Percentiles rank a stretch among this genome's conserved stretches.
Evolutionary conservation across 495 filamentous ascomycete genomes (phyloP).

Genomic region (Trichoderma virens): DNA sequence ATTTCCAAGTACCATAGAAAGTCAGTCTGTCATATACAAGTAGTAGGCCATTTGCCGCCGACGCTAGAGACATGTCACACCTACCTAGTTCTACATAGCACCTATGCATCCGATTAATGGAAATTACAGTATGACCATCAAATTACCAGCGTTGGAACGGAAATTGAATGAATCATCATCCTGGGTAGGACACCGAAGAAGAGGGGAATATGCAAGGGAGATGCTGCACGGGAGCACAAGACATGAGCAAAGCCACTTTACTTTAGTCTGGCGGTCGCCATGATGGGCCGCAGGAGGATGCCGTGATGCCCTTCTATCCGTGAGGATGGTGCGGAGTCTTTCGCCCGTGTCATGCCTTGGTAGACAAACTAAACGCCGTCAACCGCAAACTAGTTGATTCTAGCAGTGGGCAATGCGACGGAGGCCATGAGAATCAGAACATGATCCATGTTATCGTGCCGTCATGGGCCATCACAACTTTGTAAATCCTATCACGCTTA

Average conservation of each 20-base stretch:
- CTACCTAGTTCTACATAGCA: not conserved
- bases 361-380: not conserved
- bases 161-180: too few species aligned
- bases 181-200: not conserved
- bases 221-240: not conserved
- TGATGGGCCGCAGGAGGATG: not conserved
- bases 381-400: not conserved
- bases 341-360: not conserved
- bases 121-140: not conserved
- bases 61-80: not conserved
- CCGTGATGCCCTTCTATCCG: not conserved
- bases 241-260: not conserved
- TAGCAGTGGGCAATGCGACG: not conserved
- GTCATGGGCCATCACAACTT: not conserved
- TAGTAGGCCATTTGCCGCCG: not conserved
- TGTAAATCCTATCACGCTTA: not conserved
- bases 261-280: not conserved
- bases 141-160: not conserved
- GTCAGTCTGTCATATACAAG: not conserved
- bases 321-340: not conserved
- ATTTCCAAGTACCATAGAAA: not conserved
- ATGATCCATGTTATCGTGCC: not conserved
- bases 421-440: not conserved
- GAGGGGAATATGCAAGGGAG: not conserved
- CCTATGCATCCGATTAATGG: not conserved